Conservation (phyloP, 352 stramenopile species). For the Phytophthora pluvialis region DNA sequence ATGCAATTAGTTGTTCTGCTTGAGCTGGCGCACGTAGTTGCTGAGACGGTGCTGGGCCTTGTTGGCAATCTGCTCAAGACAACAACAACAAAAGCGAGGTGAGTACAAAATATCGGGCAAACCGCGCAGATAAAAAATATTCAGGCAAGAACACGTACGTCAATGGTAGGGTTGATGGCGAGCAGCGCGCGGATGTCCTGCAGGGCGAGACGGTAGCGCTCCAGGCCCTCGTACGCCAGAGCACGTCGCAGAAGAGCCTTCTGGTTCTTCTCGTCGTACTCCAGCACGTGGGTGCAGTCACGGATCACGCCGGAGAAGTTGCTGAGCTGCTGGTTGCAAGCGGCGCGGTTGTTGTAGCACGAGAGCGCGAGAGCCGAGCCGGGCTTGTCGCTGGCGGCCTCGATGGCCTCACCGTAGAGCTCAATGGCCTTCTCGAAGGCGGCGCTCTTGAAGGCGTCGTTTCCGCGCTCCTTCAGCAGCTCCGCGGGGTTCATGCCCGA, state of each 20-base stretch:
- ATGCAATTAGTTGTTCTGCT: conserved; percentile 72
- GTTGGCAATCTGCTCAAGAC: conserved; percentile 72
- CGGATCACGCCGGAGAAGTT: conserved; percentile 96
- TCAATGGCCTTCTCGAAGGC: conserved; percentile 92
- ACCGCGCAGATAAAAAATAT: background rate
- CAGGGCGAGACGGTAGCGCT: conserved; percentile 92
- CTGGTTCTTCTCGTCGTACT: conserved; percentile 94
- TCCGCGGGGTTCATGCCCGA: conserved; percentile 83
- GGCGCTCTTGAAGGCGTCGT: conserved; percentile 93
- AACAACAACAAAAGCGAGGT: conserved; percentile 4
- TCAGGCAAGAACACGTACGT: conserved; percentile 48
- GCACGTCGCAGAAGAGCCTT: conserved; percentile 95
- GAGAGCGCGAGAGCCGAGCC: conserved; percentile 89
- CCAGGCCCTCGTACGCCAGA: conserved; percentile 95
- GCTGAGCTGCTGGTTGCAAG: conserved; percentile 97
- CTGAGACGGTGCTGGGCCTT: conserved; percentile 90
- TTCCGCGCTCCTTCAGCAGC: conserved; percentile 93
- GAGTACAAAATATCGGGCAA: conserved; percentile 2
- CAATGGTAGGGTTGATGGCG: conserved; percentile 88
- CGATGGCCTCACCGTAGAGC: conserved; percentile 94
- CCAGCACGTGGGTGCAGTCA: conserved; percentile 95
- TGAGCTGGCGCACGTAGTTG: conserved; percentile 88
- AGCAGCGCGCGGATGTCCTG: conserved; percentile 89
- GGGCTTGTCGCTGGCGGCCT: conserved; percentile 72
- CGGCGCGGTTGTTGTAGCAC: conserved; percentile 95